Percentiles rank a stretch among this genome's conserved stretches.
Conservation (phyloP, 2,329 filamentous ascomycete species). For the Fusarium sp. region DNA sequence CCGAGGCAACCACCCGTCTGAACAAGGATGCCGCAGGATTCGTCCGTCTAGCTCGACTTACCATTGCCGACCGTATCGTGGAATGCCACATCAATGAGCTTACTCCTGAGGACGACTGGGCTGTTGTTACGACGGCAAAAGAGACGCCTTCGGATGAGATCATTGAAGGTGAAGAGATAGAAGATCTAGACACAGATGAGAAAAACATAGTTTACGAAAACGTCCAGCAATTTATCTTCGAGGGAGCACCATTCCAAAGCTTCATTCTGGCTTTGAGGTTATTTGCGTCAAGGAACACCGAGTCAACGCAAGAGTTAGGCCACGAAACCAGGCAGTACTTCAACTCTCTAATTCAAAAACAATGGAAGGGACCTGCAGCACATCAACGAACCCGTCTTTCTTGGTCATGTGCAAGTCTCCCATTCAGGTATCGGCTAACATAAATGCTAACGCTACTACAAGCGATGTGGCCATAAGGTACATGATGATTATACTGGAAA, state of each 20-base stretch:
- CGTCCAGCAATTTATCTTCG: constrained; percentile 1
- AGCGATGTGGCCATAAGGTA: background rate
- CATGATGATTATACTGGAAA: constrained; percentile 6
- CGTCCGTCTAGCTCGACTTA: background rate
- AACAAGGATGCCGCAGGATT: background rate
- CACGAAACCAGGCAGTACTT: background rate
- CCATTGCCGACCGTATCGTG: background rate
- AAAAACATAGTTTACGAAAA: background rate
- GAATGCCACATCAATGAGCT: constrained; percentile 1
- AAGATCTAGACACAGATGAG: background rate
- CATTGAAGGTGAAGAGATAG: background rate
- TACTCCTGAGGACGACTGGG: accelerated
- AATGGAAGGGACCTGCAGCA: background rate
- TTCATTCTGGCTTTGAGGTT: background rate
- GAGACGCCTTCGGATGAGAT: too few species aligned
- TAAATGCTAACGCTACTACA: background rate
- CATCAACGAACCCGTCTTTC: background rate
- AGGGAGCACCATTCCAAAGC: background rate
- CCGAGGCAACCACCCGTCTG: background rate
- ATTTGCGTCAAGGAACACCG: background rate
- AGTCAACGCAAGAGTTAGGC: accelerated
- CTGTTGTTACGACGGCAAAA: too few species aligned
- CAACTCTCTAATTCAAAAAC: background rate
- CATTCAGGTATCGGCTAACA: background rate
- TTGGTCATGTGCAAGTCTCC: constrained; percentile 11